Evolutionary conservation across 106 monocot species (phyloP).

Genomic region (Alisma plantagoaquatica): DNA sequence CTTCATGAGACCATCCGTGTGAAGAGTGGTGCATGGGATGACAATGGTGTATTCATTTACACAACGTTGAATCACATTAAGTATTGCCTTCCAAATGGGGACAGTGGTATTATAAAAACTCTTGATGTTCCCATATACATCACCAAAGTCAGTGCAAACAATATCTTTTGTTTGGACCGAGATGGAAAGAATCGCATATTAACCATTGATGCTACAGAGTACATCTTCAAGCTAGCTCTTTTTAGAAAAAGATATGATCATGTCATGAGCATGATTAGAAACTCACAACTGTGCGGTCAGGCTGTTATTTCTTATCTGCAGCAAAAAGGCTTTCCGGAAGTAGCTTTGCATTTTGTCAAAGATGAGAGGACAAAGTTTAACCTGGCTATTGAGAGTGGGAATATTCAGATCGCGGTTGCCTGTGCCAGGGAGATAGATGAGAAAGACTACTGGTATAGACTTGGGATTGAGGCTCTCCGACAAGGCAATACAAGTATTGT

Average conservation of each 20-base stretch:
- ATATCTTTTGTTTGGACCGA: slow-evolving; percentile 67
- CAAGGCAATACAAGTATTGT: slow-evolving; percentile 85
- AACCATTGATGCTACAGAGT: slow-evolving; percentile 75
- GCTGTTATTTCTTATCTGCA: slow-evolving; percentile 85
- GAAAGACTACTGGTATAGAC: slow-evolving; percentile 82
- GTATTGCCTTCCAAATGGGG: slow-evolving; percentile 86
- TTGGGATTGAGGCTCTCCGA: slow-evolving; percentile 86
- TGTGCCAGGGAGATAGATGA: slow-evolving; percentile 89
- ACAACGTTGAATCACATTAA: slow-evolving; percentile 90
- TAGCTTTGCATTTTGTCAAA: slow-evolving; percentile 83
- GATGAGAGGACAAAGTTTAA: slow-evolving; percentile 86
- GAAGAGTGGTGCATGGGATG: slow-evolving; percentile 95
- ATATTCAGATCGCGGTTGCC: slow-evolving; percentile 87
- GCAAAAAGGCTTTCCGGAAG: slow-evolving; percentile 85
- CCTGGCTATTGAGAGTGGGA: slow-evolving; percentile 80
- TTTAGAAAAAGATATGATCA: slow-evolving; percentile 61
- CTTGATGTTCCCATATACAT: slow-evolving; percentile 73
- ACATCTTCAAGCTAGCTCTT: slow-evolving; percentile 83
- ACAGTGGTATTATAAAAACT: slow-evolving; percentile 79
- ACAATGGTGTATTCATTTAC: slow-evolving; percentile 85
- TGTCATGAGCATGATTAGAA: slow-evolving; percentile 85
- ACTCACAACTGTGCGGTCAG: slow-evolving; percentile 76
- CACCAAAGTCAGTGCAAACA: slow-evolving; percentile 54
- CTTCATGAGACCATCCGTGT: slow-evolving; percentile 88
- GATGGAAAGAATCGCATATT: slow-evolving; percentile 59